phyloP scores from a whole-genome alignment of 306 rosid genomes.

The Vigna mungo region DNA sequence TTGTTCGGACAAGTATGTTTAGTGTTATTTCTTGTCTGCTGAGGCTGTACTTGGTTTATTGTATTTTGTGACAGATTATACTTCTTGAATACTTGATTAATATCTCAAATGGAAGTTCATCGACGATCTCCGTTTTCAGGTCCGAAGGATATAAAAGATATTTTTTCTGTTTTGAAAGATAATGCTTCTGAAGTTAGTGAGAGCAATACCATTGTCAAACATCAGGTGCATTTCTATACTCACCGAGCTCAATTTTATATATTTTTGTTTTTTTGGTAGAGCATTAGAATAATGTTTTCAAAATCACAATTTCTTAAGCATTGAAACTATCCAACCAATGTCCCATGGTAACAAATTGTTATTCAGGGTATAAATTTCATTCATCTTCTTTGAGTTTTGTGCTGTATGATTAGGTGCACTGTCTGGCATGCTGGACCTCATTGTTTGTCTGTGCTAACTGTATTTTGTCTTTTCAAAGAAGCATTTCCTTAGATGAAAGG shows the following conservation, averaged over 20 bases:
- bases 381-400: slow-evolving; percentile 33
- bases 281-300: too few relatives aligned
- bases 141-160: slow-evolving; percentile 79
- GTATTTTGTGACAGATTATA: slow-evolving; percentile 27
- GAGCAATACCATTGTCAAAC: slow-evolving; percentile 57
- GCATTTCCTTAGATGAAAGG: slow-evolving; percentile 29
- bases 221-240: slow-evolving; percentile 63
- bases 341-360: slow-evolving; percentile 4
- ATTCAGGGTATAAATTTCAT: background rate
- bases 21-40: slow-evolving; percentile 41
- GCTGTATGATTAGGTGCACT: slow-evolving; percentile 33
- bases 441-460: slow-evolving; percentile 24
- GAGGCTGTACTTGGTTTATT: slow-evolving; percentile 28
- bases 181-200: slow-evolving; percentile 69
- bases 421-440: slow-evolving; percentile 14
- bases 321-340: slow-evolving; percentile 13
- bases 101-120: slow-evolving; percentile 23
- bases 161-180: slow-evolving; percentile 77
- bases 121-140: slow-evolving; percentile 56
- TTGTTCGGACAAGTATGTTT: slow-evolving; percentile 79
- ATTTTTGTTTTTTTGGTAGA: background rate
- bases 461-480: slow-evolving; percentile 29
- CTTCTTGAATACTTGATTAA: slow-evolving; percentile 29
- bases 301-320: background rate
- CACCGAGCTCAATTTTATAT: slow-evolving; percentile 19